Conservation (phyloP, 139 green algal genomes). For the Chlamydomonas schloesseri region DNA sequence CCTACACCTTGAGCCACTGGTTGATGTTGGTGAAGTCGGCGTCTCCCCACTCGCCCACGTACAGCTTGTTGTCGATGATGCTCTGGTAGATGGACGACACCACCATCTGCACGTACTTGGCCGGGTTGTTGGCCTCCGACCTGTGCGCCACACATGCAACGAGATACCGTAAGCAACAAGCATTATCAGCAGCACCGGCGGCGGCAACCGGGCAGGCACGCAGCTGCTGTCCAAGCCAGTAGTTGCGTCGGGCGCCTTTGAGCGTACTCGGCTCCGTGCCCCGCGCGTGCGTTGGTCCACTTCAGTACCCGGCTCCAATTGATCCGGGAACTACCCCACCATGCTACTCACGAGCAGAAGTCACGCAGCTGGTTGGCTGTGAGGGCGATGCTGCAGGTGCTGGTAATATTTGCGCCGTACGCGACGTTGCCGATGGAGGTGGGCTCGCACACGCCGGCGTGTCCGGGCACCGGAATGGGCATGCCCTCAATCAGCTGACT, state of each 20-base stretch:
- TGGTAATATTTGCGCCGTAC: conserved; percentile 65
- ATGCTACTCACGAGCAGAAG: conserved; percentile 60
- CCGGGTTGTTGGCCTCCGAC: not conserved
- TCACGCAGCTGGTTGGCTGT: conserved; percentile 42
- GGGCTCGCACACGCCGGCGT: conserved; percentile 45
- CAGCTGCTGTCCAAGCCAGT: too few relatives aligned
- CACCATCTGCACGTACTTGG: conserved; percentile 24
- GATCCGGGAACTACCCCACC: too few relatives aligned
- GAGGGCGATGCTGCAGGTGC: conserved; percentile 47
- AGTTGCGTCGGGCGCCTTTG: too few relatives aligned
- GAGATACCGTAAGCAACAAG: too few relatives aligned
- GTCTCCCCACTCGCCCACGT: conserved; percentile 66
- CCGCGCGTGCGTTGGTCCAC: too few relatives aligned
- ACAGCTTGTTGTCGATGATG: conserved; percentile 13
- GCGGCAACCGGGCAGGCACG: too few relatives aligned
- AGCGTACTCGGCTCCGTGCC: too few relatives aligned
- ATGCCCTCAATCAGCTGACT: conserved; percentile 39
- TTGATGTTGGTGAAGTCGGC: conserved; percentile 44
- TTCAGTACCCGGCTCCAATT: too few relatives aligned
- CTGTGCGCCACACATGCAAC: not conserved
- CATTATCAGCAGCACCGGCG: too few relatives aligned
- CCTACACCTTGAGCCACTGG: conserved; percentile 60
- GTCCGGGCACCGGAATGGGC: conserved; percentile 32
- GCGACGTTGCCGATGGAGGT: not conserved
- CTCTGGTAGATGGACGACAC: conserved; percentile 12